phyloP scores from a whole-genome alignment of 2,329 filamentous ascomycete species.

The Cladosporium sp. region DNA sequence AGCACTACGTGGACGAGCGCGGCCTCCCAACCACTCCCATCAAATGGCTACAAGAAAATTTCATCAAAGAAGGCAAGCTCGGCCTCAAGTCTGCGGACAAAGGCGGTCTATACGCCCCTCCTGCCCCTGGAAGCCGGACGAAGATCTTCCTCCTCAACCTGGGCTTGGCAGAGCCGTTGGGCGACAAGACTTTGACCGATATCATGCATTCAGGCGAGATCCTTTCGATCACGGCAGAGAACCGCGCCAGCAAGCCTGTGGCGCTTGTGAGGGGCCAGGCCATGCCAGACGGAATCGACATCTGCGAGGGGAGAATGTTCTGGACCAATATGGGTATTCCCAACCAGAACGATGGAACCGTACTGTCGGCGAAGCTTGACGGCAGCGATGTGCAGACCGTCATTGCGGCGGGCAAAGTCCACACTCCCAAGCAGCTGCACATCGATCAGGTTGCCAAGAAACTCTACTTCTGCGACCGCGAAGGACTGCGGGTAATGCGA shows the following conservation, averaged over 20 bases:
- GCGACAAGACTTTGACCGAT: not conserved
- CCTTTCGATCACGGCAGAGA: constrained; percentile 16
- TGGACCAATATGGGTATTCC: constrained; percentile 29
- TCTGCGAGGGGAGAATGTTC: constrained; percentile 27
- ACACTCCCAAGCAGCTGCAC: constrained; percentile 47
- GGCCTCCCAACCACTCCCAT: constrained; percentile 37
- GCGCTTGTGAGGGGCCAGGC: constrained; percentile 11
- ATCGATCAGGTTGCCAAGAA: constrained; percentile 27
- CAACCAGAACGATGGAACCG: constrained; percentile 13
- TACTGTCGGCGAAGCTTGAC: constrained; percentile 38
- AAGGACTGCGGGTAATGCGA: constrained; percentile 38
- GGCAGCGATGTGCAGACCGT: constrained; percentile 45
- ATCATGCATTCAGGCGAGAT: constrained; percentile 18
- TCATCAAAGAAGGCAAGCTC: constrained; percentile 45
- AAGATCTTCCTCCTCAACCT: constrained; percentile 20
- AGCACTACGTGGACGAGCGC: constrained; percentile 50
- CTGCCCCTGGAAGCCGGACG: constrained; percentile 4
- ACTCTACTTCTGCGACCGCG: constrained; percentile 43
- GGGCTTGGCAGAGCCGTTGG: not conserved
- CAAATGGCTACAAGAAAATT: constrained; percentile 44
- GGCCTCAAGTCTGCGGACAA: constrained; percentile 31
- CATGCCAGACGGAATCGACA: constrained; percentile 33
- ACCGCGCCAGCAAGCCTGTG: constrained; percentile 10
- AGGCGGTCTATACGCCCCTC: constrained; percentile 16
- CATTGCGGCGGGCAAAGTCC: constrained; percentile 40